Conservation (phyloP, 2,329 filamentous ascomycete genomes). For the Huntiella moniliformis region DNA sequence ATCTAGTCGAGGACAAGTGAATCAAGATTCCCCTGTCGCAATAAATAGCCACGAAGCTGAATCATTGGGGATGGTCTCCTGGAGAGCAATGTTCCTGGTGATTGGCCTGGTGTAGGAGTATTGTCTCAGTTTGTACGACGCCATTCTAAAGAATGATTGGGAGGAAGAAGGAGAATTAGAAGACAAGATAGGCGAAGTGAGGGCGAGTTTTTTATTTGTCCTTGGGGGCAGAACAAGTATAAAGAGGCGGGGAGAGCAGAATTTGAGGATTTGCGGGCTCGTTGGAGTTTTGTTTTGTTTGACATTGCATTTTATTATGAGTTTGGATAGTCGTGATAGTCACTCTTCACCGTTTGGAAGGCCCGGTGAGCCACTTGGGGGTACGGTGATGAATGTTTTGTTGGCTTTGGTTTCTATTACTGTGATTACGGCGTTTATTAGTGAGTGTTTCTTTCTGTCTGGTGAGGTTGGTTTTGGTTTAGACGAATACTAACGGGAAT, state of each 20-base stretch:
- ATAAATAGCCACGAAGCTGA: neutral
- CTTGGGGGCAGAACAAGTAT: neutral
- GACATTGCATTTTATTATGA: neutral
- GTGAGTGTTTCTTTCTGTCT: slow-evolving; percentile 15
- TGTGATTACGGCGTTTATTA: slow-evolving; percentile 20
- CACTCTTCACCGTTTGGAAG: slow-evolving; percentile 1
- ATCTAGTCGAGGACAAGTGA: too few relatives aligned
- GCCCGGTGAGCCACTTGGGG: slow-evolving; percentile 16
- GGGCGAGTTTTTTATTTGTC: neutral
- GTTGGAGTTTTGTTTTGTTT: neutral
- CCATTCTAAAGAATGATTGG: neutral
- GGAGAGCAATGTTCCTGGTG: neutral
- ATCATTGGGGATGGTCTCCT: neutral
- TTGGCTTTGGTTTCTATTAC: slow-evolving; percentile 19
- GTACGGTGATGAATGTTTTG: slow-evolving; percentile 20
- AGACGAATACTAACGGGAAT: neutral
- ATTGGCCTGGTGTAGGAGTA: neutral
- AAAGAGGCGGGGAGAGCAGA: neutral
- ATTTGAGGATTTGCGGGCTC: neutral
- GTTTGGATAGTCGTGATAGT: neutral
- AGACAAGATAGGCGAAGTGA: neutral
- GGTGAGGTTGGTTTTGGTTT: too few relatives aligned
- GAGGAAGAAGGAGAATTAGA: neutral
- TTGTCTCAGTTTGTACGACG: neutral
- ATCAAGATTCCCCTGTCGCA: too few relatives aligned